Evolutionary conservation across 139 green algal genomes (phyloP).

Genomic region (Picochlorum costavermella): DNA sequence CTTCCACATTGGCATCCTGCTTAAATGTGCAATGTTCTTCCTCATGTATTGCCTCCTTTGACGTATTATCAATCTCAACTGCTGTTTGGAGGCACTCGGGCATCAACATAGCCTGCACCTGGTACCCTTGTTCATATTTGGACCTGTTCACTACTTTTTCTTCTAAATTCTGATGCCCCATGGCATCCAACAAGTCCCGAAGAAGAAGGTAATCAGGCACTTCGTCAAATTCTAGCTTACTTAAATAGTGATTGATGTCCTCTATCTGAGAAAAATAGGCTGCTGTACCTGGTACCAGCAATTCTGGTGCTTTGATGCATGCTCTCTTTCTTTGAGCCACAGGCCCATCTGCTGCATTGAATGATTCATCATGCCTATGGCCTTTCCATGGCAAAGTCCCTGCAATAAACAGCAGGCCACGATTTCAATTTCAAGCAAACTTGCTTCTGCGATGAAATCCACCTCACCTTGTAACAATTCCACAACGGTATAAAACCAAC

Average conservation of each 20-base stretch:
- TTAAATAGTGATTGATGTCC: conserved; percentile 13
- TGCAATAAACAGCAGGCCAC: too few species aligned
- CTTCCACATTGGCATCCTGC: too few species aligned
- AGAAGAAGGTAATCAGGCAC: conserved; percentile 7
- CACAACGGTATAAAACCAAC: conserved; percentile 76
- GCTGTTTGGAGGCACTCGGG: too few species aligned
- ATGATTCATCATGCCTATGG: too few species aligned
- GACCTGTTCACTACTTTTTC: background rate
- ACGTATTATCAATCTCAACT: too few species aligned
- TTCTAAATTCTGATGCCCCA: background rate
- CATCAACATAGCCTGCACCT: too few species aligned
- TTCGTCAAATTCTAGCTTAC: conserved; percentile 15
- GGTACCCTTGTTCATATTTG: background rate
- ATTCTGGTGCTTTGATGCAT: conserved; percentile 16
- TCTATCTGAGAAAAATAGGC: conserved; percentile 15
- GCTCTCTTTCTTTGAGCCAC: conserved; percentile 15
- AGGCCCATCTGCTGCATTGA: background rate
- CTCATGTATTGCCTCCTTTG: too few species aligned
- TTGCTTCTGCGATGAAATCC: too few species aligned
- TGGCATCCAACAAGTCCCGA: background rate
- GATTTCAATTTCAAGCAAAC: too few species aligned
- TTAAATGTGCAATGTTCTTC: too few species aligned
- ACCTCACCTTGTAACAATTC: conserved; percentile 53
- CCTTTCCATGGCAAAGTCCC: too few species aligned
- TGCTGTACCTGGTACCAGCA: conserved; percentile 5